phyloP scores from a whole-genome alignment of 306 rosid genomes.

The Corylus heterophylla region DNA sequence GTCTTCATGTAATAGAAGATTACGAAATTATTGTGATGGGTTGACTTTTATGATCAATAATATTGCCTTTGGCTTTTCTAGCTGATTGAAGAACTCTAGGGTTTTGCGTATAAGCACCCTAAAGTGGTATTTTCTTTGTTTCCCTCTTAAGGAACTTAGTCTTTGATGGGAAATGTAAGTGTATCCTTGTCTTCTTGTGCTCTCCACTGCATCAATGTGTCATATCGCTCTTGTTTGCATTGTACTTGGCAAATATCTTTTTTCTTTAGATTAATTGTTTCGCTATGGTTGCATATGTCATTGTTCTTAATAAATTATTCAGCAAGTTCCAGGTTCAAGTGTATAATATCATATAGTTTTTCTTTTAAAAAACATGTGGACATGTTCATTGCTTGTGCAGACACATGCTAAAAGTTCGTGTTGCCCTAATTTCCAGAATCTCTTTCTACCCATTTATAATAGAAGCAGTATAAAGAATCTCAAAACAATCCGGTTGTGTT shows the following conservation, averaged over 20 bases:
- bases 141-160: not conserved
- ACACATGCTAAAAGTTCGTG: not conserved
- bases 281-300: not conserved
- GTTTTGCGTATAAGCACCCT: no score
- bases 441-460: not conserved
- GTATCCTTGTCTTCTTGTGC: not conserved
- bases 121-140: no score
- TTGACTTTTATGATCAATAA: no score
- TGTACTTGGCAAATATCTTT: not conserved
- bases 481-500: not conserved
- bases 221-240: not conserved
- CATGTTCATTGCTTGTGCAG: not conserved
- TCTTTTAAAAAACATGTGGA: conserved; percentile 1
- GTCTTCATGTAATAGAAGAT: no score
- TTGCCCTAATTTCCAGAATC: not conserved
- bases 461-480: not conserved
- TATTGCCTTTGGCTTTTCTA: no score
- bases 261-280: not conserved
- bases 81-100: no score
- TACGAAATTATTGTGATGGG: no score
- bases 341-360: not conserved
- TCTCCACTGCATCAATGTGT: not conserved
- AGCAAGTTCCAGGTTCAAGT: not conserved
- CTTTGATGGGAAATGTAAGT: not conserved
- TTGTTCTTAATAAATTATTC: not conserved